These are phyloP conservation scores for Triticum timopheevii DNA, from an alignment of 176 grass and related monocot species.

Conservation along the genomic window DNA sequence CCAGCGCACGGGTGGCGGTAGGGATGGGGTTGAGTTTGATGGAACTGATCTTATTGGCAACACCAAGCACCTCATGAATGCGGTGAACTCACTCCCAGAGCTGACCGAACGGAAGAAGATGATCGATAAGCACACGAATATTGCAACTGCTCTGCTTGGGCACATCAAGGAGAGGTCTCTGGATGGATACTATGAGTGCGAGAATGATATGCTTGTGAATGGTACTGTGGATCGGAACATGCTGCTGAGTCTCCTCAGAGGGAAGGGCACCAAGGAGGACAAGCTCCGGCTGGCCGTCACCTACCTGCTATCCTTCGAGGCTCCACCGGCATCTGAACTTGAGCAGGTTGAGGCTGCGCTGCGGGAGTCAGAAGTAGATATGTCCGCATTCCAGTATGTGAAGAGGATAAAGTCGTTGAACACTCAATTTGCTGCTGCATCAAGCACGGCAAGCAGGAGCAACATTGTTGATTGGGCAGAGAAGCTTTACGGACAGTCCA, in stretches of 20 bases:
- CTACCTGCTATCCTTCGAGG: slow-evolving; percentile 88
- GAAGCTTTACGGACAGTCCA: slow-evolving; percentile 91
- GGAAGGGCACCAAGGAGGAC: slow-evolving; percentile 87
- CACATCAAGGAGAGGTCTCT: slow-evolving; percentile 91
- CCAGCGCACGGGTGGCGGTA: slow-evolving; percentile 64
- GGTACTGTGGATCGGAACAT: slow-evolving; percentile 64
- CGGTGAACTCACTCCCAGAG: slow-evolving; percentile 89
- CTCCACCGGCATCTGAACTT: slow-evolving; percentile 57
- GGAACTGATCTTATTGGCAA: slow-evolving; percentile 92
- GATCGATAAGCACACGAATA: slow-evolving; percentile 94
- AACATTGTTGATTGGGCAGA: slow-evolving; percentile 99
- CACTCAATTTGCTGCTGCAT: slow-evolving; percentile 65
- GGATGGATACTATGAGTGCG: slow-evolving; percentile 73
- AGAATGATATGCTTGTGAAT: slow-evolving; percentile 83
- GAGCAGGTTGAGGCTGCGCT: slow-evolving; percentile 75
- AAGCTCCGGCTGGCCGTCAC: slow-evolving; percentile 83
- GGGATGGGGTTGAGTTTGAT: slow-evolving; percentile 79
- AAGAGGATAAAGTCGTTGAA: slow-evolving; percentile 93
- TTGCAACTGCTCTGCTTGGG: slow-evolving; percentile 76
- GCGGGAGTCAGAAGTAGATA: slow-evolving; percentile 79
- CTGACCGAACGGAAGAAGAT: slow-evolving; percentile 88
- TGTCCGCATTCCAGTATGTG: slow-evolving; percentile 83
- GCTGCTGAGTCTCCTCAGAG: slow-evolving; percentile 68
- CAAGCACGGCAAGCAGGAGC: slow-evolving; percentile 71
- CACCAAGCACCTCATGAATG: slow-evolving; percentile 91